A percentile compares a stretch with the other conserved stretches of the same genome.
These are phyloP conservation scores for Trematosphaeria pertusa DNA, from an alignment of 2,329 filamentous ascomycete genomes.

Conservation along the genomic window DNA sequence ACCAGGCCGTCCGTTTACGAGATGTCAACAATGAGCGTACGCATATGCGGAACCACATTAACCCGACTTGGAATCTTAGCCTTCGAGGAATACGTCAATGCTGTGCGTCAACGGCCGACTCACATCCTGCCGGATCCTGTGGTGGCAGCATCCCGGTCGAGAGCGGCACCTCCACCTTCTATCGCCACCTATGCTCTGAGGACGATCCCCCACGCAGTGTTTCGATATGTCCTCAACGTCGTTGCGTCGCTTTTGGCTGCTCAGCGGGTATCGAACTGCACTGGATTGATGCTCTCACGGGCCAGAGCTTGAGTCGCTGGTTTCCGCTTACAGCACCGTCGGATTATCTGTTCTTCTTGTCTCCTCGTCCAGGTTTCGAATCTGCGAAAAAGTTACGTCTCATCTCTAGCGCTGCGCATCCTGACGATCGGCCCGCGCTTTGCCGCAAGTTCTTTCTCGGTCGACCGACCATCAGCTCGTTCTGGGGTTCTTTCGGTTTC, in stretches of 20 bases:
- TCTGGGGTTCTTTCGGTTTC: constrained; percentile 32
- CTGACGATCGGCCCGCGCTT: constrained; percentile 39
- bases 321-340: constrained; percentile 63
- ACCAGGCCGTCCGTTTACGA: constrained; percentile 28
- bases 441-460: constrained; percentile 28
- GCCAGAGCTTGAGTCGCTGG: constrained; percentile 61
- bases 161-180: constrained; percentile 48
- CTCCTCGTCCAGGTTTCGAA: constrained; percentile 59
- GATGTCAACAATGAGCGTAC: constrained; percentile 26
- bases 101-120: not conserved
- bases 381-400: constrained; percentile 65
- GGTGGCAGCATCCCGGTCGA: constrained; percentile 34
- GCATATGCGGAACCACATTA: constrained; percentile 35
- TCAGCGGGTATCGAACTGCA: constrained; percentile 68
- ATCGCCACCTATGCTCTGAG: constrained; percentile 63
- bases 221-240: constrained; percentile 69
- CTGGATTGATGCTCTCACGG: constrained; percentile 60
- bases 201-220: constrained; percentile 71
- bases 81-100: constrained; percentile 19
- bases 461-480: constrained; percentile 22
- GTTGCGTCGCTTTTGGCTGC: constrained; percentile 71
- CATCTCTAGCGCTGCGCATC: constrained; percentile 66
- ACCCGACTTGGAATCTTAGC: constrained; percentile 38
- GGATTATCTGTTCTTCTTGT: constrained; percentile 67
- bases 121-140: constrained; percentile 2